Base-by-base conservation (phyloP, 2,329 filamentous ascomycete genomes). In the Dryadomyces quercus-mongolicae region DNA sequence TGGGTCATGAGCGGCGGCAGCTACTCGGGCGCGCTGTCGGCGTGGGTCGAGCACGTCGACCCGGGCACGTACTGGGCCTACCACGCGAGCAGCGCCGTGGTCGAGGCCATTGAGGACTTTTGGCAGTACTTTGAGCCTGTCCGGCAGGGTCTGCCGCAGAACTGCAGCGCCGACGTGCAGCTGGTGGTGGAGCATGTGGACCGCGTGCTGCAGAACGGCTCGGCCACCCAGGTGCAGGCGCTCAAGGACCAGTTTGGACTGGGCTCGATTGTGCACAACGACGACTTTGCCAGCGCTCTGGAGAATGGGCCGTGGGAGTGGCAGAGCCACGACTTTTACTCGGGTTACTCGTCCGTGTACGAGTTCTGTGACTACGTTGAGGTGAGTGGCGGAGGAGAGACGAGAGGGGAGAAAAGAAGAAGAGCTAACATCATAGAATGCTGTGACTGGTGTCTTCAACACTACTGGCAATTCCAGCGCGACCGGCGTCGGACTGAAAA, bases 11-110 rank as follows among this genome's bases (percentile, higher is more conserved):
- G 81, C 51, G 67, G 70, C 9, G 78, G 78, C 21, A 77, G 77
- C 12, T 79, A 81, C 62, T 70, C 73, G 31, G 78, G 77, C 50
- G 77, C 77, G 0, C 66, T 81, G 49, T 65, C 77, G 1, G 76
- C 71, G 0, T 81, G 77, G 77, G 71, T 72, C 4, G 73, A 72
- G 22, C 66, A 68, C 13, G 65, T 72, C 16, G 70, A 72, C 10
- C 76, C 77, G 0, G 78, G 74, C n/a, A 80, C 76, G 0, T 77
- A 76, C 63, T 81, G 77, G 77, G 76, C 76, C 0, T 81, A 80
- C 61, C 74, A 77, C 58, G 73, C 76, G 20, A 76, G 75, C 12
- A 78, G 74, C 61, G 78, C 75, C 1, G 74, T 77, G 1, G 78
- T 81, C 0, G 64, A 81, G 63, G 68, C 74, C 0, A 67, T 80